Conservation (phyloP, 2,329 filamentous ascomycete species). For the Colletotrichum cordylinicola region DNA sequence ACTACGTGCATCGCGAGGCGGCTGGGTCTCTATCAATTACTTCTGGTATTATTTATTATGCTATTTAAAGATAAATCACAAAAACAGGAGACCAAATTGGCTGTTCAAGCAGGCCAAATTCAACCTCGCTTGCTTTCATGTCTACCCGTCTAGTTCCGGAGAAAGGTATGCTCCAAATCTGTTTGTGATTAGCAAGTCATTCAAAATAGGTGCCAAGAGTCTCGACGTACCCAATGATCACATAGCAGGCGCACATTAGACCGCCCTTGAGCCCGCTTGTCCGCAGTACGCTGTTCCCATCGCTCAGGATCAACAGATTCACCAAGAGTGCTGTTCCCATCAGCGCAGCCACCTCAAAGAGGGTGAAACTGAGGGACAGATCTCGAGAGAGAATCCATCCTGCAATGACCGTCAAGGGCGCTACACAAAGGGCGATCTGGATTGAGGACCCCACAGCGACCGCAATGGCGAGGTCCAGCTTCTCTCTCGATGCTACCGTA, state of each 20-base stretch:
- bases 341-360: constrained; percentile 77
- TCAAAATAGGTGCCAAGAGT: neutral
- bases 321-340: constrained; percentile 75
- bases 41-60: neutral
- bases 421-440: constrained; percentile 67
- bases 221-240: constrained; percentile 50
- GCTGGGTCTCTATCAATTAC: too few species aligned
- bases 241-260: constrained; percentile 58
- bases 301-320: constrained; percentile 77
- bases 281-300: constrained; percentile 69
- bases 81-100: neutral
- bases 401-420: constrained; percentile 64
- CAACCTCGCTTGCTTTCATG: neutral
- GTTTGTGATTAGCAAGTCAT: neutral
- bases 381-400: constrained; percentile 62
- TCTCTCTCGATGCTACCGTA: constrained; percentile 63
- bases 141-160: neutral
- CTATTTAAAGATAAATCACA: neutral
- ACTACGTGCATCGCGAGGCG: neutral
- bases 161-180: constrained; percentile 15
- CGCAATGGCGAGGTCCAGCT: constrained; percentile 67
- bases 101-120: neutral
- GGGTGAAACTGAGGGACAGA: constrained; percentile 73
- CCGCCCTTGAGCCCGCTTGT: constrained; percentile 58
- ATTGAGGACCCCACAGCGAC: constrained; percentile 66